Conservation (phyloP, 192 early-diverging fungal species). For the Paraglomus occultum region DNA sequence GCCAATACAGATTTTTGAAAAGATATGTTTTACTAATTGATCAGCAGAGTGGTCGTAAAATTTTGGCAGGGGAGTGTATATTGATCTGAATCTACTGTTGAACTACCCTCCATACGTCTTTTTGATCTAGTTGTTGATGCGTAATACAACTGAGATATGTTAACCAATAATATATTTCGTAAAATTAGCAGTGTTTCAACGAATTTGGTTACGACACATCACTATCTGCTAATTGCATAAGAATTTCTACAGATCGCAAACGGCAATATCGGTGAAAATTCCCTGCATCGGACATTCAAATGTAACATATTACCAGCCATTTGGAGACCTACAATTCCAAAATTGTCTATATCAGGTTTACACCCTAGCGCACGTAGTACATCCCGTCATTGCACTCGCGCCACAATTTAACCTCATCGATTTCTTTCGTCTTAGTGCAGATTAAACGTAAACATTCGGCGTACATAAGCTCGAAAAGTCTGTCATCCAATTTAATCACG, state of each 20-base stretch:
- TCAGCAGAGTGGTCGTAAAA: no score
- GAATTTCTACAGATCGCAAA: no score
- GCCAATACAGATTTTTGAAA: no score
- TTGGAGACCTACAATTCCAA: slow-evolving; percentile 8
- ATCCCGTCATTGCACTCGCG: slow-evolving; percentile 9
- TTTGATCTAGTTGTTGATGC: neutral
- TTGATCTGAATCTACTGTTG: no score
- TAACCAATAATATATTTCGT: no score
- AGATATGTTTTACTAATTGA: no score
- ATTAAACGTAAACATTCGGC: neutral
- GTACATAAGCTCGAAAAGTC: slow-evolving; percentile 7
- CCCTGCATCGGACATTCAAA: slow-evolving; percentile 4
- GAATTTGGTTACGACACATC: no score
- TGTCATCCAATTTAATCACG: neutral
- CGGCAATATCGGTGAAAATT: no score
- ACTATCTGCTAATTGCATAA: no score
- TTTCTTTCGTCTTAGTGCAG: neutral
- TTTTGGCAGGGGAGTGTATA: no score
- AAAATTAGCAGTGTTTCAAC: no score
- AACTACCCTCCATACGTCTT: no score
- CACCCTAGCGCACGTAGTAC: slow-evolving; percentile 3
- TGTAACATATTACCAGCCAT: slow-evolving; percentile 7
- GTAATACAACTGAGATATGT: neutral
- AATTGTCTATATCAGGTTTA: slow-evolving; percentile 10
- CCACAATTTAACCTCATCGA: slow-evolving; percentile 11